phyloP scores from a whole-genome alignment of 148 eudicot species.

The Hydrangea macrophylla region DNA sequence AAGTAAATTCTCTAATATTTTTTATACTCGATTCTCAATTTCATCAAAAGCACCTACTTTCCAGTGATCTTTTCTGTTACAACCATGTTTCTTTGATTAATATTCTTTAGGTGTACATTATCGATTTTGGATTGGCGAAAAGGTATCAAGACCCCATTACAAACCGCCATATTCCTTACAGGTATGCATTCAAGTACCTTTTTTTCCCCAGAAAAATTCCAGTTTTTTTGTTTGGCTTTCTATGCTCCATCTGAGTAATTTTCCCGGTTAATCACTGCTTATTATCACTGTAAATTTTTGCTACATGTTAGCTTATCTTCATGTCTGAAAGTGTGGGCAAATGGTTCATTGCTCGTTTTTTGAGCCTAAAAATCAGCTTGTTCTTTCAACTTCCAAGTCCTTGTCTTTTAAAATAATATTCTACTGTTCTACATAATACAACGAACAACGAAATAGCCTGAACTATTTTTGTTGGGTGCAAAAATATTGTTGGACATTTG shows the following conservation, averaged over 20 bases:
- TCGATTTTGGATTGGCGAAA: constrained; percentile 20
- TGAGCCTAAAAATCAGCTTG: neutral
- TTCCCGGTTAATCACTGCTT: too few relatives aligned
- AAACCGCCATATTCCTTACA: constrained; percentile 20
- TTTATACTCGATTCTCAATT: neutral
- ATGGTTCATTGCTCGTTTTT: neutral
- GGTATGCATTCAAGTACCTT: constrained; percentile 12
- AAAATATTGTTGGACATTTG: neutral
- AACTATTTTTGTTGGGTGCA: neutral
- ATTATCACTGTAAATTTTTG: too few relatives aligned
- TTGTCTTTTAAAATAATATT: neutral
- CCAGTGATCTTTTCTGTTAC: neutral
- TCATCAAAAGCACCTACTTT: neutral
- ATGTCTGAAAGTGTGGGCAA: neutral
- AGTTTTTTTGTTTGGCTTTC: too few relatives aligned
- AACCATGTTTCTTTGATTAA: too few relatives aligned
- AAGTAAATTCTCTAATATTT: too few relatives aligned
- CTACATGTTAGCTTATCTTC: neutral
- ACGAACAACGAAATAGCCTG: neutral
- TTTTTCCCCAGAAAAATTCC: too few relatives aligned
- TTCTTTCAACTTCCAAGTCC: neutral
- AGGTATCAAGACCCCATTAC: constrained; percentile 16
- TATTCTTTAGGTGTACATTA: constrained; percentile 15
- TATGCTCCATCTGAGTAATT: too few relatives aligned
- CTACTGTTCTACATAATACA: too few relatives aligned